These are phyloP conservation scores for Chondrus crispus DNA, from an alignment of 23 red algal genomes.

Conservation along the genomic window DNA sequence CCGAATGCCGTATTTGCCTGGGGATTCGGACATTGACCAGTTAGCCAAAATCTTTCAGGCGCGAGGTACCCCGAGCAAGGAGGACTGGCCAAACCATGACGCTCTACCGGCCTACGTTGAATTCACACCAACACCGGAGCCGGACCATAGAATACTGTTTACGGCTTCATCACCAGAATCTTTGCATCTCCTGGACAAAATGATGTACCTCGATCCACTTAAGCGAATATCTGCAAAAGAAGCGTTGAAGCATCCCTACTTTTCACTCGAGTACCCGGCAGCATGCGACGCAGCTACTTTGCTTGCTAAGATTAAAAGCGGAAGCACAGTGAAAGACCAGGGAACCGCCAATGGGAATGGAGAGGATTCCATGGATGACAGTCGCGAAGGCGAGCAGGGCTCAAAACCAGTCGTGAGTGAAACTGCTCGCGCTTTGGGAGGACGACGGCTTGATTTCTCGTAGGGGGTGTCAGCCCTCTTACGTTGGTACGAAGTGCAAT, in stretches of 20 bases:
- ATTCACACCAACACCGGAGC: conserved; percentile 68
- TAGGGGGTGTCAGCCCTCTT: too few species aligned
- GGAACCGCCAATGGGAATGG: background rate
- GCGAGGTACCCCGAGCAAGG: conserved; percentile 75
- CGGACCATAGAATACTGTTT: conserved; percentile 67
- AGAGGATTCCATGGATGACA: conserved; percentile 9
- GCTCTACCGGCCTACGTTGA: conserved; percentile 83
- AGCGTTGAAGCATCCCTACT: conserved; percentile 77
- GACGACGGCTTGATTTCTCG: conserved; percentile 1
- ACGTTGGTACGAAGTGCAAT: too few species aligned
- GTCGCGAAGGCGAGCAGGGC: background rate
- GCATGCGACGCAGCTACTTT: conserved; percentile 38
- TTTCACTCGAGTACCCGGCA: conserved; percentile 41
- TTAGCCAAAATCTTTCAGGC: conserved; percentile 89
- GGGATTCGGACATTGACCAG: conserved; percentile 96
- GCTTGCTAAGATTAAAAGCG: conserved; percentile 48
- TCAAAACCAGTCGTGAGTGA: background rate
- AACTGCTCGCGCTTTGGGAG: background rate
- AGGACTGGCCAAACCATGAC: conserved; percentile 75
- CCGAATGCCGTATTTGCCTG: conserved; percentile 87
- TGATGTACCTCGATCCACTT: conserved; percentile 75
- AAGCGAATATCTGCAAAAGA: conserved; percentile 68
- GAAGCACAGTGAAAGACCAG: conserved; percentile 57
- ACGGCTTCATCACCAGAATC: conserved; percentile 57
- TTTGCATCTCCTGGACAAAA: conserved; percentile 71